A percentile compares a stretch with the other conserved stretches of the same genome.
Conservation (phyloP, 768 basidiomycete genomes). For the Mycena amicta region DNA sequence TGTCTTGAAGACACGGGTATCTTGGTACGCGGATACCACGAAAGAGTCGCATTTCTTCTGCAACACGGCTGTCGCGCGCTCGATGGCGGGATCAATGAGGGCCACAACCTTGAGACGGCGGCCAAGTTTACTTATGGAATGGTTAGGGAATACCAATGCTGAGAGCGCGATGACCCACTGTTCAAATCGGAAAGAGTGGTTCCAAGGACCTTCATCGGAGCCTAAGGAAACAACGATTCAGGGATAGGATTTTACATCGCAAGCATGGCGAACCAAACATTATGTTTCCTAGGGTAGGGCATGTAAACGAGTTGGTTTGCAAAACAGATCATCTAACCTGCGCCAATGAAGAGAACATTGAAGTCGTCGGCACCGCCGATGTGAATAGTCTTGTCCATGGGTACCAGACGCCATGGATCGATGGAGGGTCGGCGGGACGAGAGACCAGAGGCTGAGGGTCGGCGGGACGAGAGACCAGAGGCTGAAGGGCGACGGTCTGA, state of each 20-base stretch:
- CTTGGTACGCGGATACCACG: slow-evolving; percentile 90
- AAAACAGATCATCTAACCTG: slow-evolving; percentile 38
- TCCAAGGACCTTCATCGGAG: slow-evolving; percentile 89
- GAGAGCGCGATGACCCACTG: slow-evolving; percentile 52
- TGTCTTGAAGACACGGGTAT: slow-evolving; percentile 82
- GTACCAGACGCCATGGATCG: slow-evolving; percentile 74
- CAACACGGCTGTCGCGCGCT: slow-evolving; percentile 79
- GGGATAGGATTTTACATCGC: too few species aligned
- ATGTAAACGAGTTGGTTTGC: neutral
- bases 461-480: slow-evolving; percentile 44
- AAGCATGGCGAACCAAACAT: slow-evolving; percentile 77
- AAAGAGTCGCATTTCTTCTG: slow-evolving; percentile 91
- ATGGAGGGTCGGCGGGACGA: slow-evolving; percentile 71
- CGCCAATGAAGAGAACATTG: slow-evolving; percentile 94
- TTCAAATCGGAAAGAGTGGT: slow-evolving; percentile 89
- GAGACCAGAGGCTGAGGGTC: neutral
- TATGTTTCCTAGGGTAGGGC: slow-evolving; percentile 62
- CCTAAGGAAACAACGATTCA: too few species aligned
- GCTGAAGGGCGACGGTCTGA: slow-evolving; percentile 45
- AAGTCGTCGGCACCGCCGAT: slow-evolving; percentile 71
- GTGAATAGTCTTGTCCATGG: slow-evolving; percentile 73
- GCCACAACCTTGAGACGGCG: slow-evolving; percentile 95
- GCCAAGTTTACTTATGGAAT: slow-evolving; percentile 77
- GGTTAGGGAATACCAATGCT: slow-evolving; percentile 13
- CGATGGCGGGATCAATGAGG: slow-evolving; percentile 86